Evolutionary conservation across 2,329 filamentous ascomycete genomes (phyloP).

Genomic region (Fusarium paranaense): DNA sequence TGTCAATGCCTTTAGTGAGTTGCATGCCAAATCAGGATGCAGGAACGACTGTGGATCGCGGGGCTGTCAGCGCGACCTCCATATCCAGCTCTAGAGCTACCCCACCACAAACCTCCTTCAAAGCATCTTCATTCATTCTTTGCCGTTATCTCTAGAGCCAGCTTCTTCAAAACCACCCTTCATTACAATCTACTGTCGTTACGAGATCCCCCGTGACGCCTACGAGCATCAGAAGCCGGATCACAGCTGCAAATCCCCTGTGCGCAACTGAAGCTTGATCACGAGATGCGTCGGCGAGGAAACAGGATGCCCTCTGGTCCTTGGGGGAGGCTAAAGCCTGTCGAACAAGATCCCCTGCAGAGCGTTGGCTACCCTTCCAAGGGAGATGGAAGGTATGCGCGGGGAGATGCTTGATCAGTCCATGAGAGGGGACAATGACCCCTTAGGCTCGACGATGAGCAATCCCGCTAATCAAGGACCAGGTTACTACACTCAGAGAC

Average conservation of each 20-base stretch:
- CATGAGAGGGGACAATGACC: neutral
- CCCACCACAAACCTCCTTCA: constrained; percentile 26
- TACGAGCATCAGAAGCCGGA: neutral
- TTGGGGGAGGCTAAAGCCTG: constrained; percentile 79
- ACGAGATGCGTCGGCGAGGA: constrained; percentile 47
- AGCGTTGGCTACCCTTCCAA: constrained; percentile 89
- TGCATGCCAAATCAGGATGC: constrained; percentile 5
- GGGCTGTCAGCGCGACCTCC: constrained; percentile 8
- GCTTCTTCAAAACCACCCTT: neutral
- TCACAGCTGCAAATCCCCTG: neutral
- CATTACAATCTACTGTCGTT: neutral
- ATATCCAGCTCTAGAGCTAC: constrained; percentile 7
- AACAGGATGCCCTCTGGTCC: constrained; percentile 60
- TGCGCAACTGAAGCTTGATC: neutral
- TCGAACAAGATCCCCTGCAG: constrained; percentile 81
- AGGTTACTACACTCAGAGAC: constrained; percentile 80
- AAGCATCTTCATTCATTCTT: constrained; percentile 26
- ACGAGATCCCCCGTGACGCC: neutral
- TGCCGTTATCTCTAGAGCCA: neutral
- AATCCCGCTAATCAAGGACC: constrained; percentile 9
- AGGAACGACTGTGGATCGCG: constrained; percentile 32
- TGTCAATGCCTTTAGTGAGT: neutral
- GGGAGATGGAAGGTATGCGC: constrained; percentile 81
- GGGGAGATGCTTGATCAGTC: neutral
- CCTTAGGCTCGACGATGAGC: neutral